Conservation (phyloP, 495 filamentous ascomycete species). For the Aspergillus carlsbadensis region DNA sequence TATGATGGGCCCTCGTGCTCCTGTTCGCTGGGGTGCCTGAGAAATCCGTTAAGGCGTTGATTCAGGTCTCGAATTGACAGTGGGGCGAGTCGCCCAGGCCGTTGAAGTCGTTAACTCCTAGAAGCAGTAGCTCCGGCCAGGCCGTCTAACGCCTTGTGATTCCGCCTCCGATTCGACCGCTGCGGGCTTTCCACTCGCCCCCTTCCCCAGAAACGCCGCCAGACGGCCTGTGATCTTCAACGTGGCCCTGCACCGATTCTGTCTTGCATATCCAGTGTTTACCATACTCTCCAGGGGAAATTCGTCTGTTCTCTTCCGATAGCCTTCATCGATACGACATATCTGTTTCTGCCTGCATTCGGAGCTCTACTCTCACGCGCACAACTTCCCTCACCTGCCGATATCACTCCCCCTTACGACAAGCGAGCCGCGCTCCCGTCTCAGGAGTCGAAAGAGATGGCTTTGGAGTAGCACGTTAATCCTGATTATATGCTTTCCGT, state of each 20-base stretch:
- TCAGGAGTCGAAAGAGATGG: slow-evolving; percentile 7
- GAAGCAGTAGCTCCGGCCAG: slow-evolving; percentile 2
- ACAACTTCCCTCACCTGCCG: background rate
- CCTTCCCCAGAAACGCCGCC: slow-evolving; percentile 21
- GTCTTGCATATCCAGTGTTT: slow-evolving; percentile 18
- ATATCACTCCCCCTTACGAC: background rate
- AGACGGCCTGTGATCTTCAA: slow-evolving; percentile 24
- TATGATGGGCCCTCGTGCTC: background rate
- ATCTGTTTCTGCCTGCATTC: background rate
- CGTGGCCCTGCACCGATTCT: slow-evolving; percentile 21
- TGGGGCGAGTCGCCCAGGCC: slow-evolving; percentile 10
- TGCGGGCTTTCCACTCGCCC: background rate
- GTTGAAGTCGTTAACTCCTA: background rate
- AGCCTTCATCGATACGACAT: no score
- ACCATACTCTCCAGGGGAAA: slow-evolving; percentile 8
- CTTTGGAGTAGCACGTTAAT: background rate
- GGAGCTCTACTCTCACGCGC: background rate
- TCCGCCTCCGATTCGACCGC: slow-evolving; percentile 16
- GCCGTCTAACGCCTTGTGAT: slow-evolving; percentile 13
- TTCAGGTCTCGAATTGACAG: background rate
- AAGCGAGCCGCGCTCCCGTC: background rate
- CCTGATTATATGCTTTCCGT: background rate
- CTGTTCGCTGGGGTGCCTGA: background rate
- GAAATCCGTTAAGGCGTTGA: background rate
- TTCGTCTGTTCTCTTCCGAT: background rate